Percentiles rank a stretch among this genome's conserved stretches.
Evolutionary conservation across 345 rosid species (phyloP).

Genomic region (Eucalyptus pauciflora): DNA sequence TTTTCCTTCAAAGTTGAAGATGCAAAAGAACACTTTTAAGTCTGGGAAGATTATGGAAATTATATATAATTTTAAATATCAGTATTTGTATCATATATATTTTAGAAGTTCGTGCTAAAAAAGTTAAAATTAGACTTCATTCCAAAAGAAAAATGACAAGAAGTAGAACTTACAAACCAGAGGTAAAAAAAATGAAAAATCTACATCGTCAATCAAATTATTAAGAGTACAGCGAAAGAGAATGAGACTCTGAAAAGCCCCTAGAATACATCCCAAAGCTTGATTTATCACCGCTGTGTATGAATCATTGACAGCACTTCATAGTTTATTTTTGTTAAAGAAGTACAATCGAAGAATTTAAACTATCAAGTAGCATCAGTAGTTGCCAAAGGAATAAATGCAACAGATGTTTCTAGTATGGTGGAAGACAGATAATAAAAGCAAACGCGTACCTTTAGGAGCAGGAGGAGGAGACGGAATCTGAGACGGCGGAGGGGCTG

Average conservation of each 20-base stretch:
- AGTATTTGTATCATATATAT: not conserved
- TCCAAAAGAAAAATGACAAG: not conserved
- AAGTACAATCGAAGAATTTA: not conserved
- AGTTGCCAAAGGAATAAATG: not conserved
- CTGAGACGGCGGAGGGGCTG: not conserved
- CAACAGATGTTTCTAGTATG: not conserved
- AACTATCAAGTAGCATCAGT: not conserved
- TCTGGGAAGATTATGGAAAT: not conserved
- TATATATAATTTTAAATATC: not conserved
- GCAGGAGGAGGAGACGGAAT: not conserved
- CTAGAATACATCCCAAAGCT: not conserved
- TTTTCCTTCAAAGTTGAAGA: not conserved
- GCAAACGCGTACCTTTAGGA: not conserved
- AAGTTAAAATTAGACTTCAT: not conserved
- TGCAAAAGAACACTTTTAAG: not conserved
- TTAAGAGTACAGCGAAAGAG: not conserved
- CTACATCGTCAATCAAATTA: not conserved
- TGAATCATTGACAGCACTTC: not conserved
- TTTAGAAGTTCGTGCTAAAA: not conserved
- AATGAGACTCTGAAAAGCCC: not conserved
- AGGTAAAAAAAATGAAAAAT: not conserved
- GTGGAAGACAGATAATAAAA: not conserved
- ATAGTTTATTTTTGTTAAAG: no score
- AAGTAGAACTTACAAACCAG: not conserved
- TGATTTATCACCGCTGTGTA: not conserved